A percentile compares a stretch with the other conserved stretches of the same genome.
These are phyloP conservation scores for Myxozyma melibiosi DNA, from an alignment of 805 yeast species.

Conservation along the genomic window DNA sequence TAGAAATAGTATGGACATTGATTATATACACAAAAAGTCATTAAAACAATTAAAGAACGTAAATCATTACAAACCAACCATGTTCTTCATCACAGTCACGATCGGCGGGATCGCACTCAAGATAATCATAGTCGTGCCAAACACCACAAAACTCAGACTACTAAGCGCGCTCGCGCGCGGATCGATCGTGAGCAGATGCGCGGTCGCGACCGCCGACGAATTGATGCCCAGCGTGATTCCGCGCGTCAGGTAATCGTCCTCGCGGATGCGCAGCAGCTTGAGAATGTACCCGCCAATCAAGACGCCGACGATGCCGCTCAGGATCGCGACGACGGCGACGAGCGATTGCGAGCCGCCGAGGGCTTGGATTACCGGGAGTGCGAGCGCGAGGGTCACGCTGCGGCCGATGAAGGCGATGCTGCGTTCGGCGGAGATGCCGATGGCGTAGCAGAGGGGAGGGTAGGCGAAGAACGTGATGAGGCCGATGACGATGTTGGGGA, in stretches of 20 bases:
- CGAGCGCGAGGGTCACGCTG: slow-evolving; percentile 76
- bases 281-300: slow-evolving; percentile 61
- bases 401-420: slow-evolving; percentile 78
- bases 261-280: slow-evolving; percentile 52
- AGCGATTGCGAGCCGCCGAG: slow-evolving; percentile 69
- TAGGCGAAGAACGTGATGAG: slow-evolving; percentile 65
- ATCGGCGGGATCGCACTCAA: slow-evolving; percentile 62
- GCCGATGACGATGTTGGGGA: slow-evolving; percentile 60
- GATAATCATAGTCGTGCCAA: slow-evolving; percentile 73
- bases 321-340: slow-evolving; percentile 76
- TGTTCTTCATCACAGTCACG: slow-evolving; percentile 50
- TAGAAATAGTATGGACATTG: not conserved
- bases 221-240: slow-evolving; percentile 77
- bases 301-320: slow-evolving; percentile 77
- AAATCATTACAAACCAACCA: slow-evolving; percentile 48
- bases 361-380: slow-evolving; percentile 70
- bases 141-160: slow-evolving; percentile 67
- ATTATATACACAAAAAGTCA: not conserved
- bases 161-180: slow-evolving; percentile 83
- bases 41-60: not conserved
- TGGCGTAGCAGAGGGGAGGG: slow-evolving; percentile 65
- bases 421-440: slow-evolving; percentile 63
- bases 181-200: slow-evolving; percentile 66
- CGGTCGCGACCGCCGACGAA: slow-evolving; percentile 84
- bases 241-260: slow-evolving; percentile 69